Percentiles rank a stretch among this genome's conserved stretches.
Evolutionary conservation across 1,139 yeast genomes (phyloP).

Genomic region (Pneumocystis sp.): DNA sequence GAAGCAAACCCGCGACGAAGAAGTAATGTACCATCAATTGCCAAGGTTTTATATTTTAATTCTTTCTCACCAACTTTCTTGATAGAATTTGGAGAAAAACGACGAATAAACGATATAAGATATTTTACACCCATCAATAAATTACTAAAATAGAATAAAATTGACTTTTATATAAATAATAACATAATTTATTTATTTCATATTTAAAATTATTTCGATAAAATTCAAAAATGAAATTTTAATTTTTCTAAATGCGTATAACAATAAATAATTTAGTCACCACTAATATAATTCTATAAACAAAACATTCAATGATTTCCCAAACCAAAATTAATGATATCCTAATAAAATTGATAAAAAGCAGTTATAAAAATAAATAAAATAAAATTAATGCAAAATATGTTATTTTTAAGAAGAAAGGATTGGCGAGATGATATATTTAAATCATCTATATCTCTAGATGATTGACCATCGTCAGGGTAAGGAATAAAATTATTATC

Average conservation of each 20-base stretch:
- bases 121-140: neutral
- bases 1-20: neutral
- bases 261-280: neutral
- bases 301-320: neutral
- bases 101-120: neutral
- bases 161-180: neutral
- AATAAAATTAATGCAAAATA: neutral
- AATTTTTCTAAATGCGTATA: neutral
- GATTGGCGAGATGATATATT: neutral
- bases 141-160: neutral
- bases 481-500: too few species aligned
- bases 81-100: neutral
- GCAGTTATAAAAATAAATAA: neutral
- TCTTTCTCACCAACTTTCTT: neutral
- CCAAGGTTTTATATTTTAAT: constrained; percentile 1
- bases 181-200: neutral
- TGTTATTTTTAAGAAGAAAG: neutral
- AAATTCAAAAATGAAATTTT: neutral
- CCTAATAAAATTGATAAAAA: neutral
- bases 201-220: neutral
- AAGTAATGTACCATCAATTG: constrained; percentile 2
- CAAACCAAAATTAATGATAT: neutral
- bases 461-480: neutral
- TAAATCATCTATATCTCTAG: neutral
- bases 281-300: neutral